These are phyloP conservation scores for Ophiosphaerella korrae DNA, from an alignment of 2,329 filamentous ascomycete species.

Conservation along the genomic window DNA sequence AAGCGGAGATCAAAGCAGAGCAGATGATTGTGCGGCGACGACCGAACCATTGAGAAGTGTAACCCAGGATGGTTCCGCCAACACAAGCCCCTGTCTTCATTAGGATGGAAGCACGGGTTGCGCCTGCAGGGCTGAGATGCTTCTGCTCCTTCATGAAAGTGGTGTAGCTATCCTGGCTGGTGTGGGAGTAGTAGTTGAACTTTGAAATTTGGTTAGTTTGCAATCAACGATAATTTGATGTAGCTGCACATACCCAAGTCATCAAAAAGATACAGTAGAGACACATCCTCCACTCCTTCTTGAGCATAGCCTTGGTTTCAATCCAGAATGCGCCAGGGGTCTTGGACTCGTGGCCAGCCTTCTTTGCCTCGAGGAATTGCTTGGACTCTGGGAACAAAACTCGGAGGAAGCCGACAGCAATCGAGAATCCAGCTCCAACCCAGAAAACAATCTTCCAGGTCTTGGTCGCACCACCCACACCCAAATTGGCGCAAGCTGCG, in stretches of 20 bases:
- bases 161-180: slow-evolving; percentile 79
- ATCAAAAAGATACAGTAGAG: slow-evolving; percentile 79
- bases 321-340: slow-evolving; percentile 64
- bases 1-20: slow-evolving; percentile 63
- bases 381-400: slow-evolving; percentile 74
- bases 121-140: slow-evolving; percentile 65
- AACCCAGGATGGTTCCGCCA: slow-evolving; percentile 74
- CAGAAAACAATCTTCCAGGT: slow-evolving; percentile 80
- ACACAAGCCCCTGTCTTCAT: slow-evolving; percentile 81
- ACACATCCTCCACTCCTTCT: slow-evolving; percentile 75
- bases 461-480: slow-evolving; percentile 66
- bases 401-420: slow-evolving; percentile 70
- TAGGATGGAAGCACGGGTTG: slow-evolving; percentile 76
- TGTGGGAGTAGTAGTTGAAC: slow-evolving; percentile 70
- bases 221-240: neutral
- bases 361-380: slow-evolving; percentile 74
- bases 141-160: slow-evolving; percentile 79
- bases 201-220: slow-evolving; percentile 47
- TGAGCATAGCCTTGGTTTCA: slow-evolving; percentile 71
- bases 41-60: slow-evolving; percentile 75
- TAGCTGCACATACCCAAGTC: slow-evolving; percentile 60
- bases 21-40: slow-evolving; percentile 71
- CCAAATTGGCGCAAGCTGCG: slow-evolving; percentile 75
- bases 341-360: slow-evolving; percentile 54
- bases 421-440: slow-evolving; percentile 70